Conservation (phyloP, 1,284 basidiomycete species). For the Peniophora sp. region DNA sequence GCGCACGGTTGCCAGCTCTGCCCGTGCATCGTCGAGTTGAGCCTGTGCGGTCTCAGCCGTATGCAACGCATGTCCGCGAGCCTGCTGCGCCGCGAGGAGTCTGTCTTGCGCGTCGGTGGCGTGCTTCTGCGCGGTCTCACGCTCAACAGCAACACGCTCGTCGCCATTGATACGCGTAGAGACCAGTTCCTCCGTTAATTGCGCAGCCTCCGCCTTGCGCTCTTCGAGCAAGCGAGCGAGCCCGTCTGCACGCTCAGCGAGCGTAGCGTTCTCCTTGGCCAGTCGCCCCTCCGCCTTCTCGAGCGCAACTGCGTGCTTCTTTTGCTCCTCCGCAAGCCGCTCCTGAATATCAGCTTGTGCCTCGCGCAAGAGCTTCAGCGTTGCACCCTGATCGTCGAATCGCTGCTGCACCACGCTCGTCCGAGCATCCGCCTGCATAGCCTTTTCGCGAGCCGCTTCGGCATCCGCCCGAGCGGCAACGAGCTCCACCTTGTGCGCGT, state of each 20-base stretch:
- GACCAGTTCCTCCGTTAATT: too few relatives aligned
- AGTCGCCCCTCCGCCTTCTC: too few relatives aligned
- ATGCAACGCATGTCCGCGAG: not conserved
- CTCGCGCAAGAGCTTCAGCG: conserved; percentile 44
- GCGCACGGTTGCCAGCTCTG: not conserved
- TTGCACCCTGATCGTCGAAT: conserved; percentile 48
- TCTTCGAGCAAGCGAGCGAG: too few relatives aligned
- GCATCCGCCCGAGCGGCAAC: conserved; percentile 3
- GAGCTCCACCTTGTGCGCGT: too few relatives aligned
- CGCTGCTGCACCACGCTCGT: conserved; percentile 48
- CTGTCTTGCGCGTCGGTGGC: not conserved
- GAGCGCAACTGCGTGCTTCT: conserved; percentile 16
- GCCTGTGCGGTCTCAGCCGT: conserved; percentile 1
- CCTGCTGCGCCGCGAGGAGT: not conserved
- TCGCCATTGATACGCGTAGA: too few relatives aligned
- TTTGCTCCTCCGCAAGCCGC: conserved; percentile 22
- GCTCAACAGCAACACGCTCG: too few relatives aligned
- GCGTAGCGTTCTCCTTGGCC: too few relatives aligned
- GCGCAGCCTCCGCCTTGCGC: too few relatives aligned
- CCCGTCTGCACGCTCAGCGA: too few relatives aligned
- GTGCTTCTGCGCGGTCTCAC: too few relatives aligned
- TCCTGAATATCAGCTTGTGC: conserved; percentile 45
- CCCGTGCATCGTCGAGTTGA: conserved; percentile 13
- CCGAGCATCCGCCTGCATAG: conserved; percentile 20
- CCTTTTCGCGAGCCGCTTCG: conserved; percentile 1